Evolutionary conservation across 176 grass and related monocot genomes (phyloP).

Genomic region (Ensete glaucum): DNA sequence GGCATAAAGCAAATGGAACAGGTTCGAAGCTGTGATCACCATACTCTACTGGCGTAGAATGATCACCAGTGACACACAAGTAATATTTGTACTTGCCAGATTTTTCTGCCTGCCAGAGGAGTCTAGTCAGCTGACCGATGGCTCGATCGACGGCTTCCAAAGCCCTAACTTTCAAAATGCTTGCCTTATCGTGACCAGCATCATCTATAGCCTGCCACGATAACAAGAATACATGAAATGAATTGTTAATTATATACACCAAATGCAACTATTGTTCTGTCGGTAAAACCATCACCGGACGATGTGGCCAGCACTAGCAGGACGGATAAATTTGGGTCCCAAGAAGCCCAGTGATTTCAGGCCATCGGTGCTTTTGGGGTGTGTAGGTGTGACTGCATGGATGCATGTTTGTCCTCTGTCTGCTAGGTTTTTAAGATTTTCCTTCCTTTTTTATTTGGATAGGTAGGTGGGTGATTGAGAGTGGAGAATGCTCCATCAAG

Average conservation of each 20-base stretch:
- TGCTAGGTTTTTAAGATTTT: no score
- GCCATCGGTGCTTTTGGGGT: not conserved
- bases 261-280: no score
- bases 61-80: constrained; percentile 82
- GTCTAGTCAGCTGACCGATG: constrained; percentile 63
- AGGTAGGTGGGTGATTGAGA: no score
- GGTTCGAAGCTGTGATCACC: constrained; percentile 92
- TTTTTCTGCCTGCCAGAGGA: constrained; percentile 77
- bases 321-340: no score
- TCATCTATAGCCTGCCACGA: constrained; percentile 74
- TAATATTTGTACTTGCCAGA: constrained; percentile 56
- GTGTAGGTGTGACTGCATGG: no score
- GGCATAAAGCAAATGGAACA: constrained; percentile 60
- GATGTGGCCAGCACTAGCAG: no score
- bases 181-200: constrained; percentile 89
- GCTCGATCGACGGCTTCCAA: constrained; percentile 82
- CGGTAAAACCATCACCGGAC: no score
- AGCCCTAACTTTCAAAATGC: constrained; percentile 62
- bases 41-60: constrained; percentile 90
- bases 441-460: not conserved
- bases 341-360: not conserved
- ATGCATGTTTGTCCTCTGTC: no score
- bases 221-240: constrained; percentile 2
- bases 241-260: not conserved
- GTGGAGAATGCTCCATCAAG: no score